Evolutionary conservation across 371 early-diverging fungal species (phyloP), one percentile per base, ranked within the genome.

Genomic region (Mortierella sp.): DNA sequence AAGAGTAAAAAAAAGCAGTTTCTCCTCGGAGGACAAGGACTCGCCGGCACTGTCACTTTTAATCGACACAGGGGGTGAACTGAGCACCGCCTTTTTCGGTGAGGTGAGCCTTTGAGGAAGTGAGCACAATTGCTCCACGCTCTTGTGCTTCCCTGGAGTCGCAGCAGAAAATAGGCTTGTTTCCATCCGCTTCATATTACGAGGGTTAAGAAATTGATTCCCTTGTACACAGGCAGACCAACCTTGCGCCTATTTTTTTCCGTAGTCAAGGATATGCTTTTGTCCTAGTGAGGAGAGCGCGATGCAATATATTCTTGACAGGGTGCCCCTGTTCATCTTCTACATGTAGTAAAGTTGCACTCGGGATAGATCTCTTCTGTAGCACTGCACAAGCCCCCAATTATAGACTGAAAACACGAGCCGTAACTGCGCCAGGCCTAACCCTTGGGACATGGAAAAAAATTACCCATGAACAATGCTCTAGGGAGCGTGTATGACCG

Each of bases 311-410:
- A 53, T 53, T 53, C 50, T 24, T 53, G 16, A 53, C 19, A 21
- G 6, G 6, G 53, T 53, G 24, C 53, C 3, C 53, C 34, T 34
- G 40, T 67, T 67, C 40, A 21, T 43, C 43, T 67, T 19, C 34
- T 14, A 67, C 5, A 64, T 40, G 64, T 64, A 64, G n/a, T n/a
- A 34, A 64, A 64, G 8, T 34, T 64, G 10, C 34, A 64, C 64
- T 64, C 64, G 64, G 64, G 64, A 64, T 64, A 64, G 64, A 64
- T 34, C 64, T 64, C 34, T 64, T 64, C 64, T 64, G 21, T 64
- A 28, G 64, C 40, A 16, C 37, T 64, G 40, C 67, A 64, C 3
- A 34, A 40, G 13, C 34, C 34, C 67, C 67, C 67, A 64, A 64
- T n/a, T 61, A 19, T n/a, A 61, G 28, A 61, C 31, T 61, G 64